Base-by-base conservation (phyloP, 176 grass and related monocot genomes). In the Lolium rigidum region DNA sequence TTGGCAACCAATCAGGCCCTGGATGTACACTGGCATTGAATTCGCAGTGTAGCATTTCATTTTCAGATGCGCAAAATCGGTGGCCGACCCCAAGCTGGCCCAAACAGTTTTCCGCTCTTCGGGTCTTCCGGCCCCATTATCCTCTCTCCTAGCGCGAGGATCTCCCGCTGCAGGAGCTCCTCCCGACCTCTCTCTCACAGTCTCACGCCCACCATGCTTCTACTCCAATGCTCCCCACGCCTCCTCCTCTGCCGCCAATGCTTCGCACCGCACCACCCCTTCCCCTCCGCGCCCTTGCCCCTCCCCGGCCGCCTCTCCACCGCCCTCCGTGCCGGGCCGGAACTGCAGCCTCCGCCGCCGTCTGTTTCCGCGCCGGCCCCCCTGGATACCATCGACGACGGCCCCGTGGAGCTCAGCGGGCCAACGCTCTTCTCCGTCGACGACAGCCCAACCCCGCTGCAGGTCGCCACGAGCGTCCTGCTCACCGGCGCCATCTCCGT, bases 401-500 rank as follows among this genome's bases (percentile, higher is more conserved):
- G 70, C 2, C 91, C 91, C 80, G 61, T 93, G 12, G 91, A 97
- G 75, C 81, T 94, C 52, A 58, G 83, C 41, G 52, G 70, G 3
- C 81, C 90, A 48, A 69, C 87, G 57, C 73, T 94, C 15, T 95
- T 95, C 84, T 83, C 93, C n/a, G 28, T 83, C 26, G 90, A 90
- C 28, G 93, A 98, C 58, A 88, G 94, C 48, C 91, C 96, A 22
- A 87, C 93, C 43, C 68, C 91, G 25, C 87, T 98, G 37, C 96
- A 98, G 79, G 79, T 88, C 46, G 64, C 96, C 49, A 98, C 91
- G 63, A 95, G 96, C 79, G 20, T 98, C 83, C 86, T 95, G 21
- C 96, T 98, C 55, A 98, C 93, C 14, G 93, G 96, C 69, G 91
- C 96, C 63, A 76, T 98, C 88, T 89, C 93, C 31, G 50, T 95